Base-by-base conservation (phyloP, 345 rosid genomes). In the Ceriops tagal region DNA sequence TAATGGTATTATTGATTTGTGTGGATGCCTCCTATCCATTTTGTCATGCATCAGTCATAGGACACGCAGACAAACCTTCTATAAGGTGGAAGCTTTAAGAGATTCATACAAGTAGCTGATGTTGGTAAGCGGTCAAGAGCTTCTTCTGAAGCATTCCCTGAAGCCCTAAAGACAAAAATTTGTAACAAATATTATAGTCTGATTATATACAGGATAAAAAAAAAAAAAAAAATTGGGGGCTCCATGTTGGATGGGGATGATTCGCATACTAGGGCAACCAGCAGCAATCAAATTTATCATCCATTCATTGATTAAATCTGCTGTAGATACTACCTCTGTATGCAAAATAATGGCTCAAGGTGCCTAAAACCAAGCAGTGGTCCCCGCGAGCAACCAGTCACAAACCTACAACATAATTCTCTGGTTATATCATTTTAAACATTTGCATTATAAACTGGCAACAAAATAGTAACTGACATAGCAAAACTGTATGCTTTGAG, bases 41-140 rank as follows among this genome's bases (percentile, higher is more conserved):
- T 30, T 30, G 31, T 37, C 8, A 53, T 3, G 39, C 21, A 53
- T 24, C 47, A 34, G 37, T 53, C 46, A 1, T 18, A 53, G 34
- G 61, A 65, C 22, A 64, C 1, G 64, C 30, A 56, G 72, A 85
- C 85, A 77, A 74, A 95, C 97, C 99, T 95, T 81, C 89, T 79
- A 70, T 95, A 95, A 8, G 99, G 97, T 11, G 99, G 99, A 84
- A 95, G 99, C 87, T 95, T 95, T 27, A 95, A 89, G 80, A 92
- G 96, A 82, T 95, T 95, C 99, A 95, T 95, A 73, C 99, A 95
- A 71, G 99, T 95, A 62, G 97, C 99, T 52, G 97, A 76, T 49
- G 99, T 95, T 1, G 99, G 99, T 73, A 95, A 81, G 58, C 99
- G 85, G 62, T 92, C 97, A 69, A 92, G 83, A 49, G 90, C 83